Conservation (phyloP, 139 green algal genomes). For the Marvania coccoides region DNA sequence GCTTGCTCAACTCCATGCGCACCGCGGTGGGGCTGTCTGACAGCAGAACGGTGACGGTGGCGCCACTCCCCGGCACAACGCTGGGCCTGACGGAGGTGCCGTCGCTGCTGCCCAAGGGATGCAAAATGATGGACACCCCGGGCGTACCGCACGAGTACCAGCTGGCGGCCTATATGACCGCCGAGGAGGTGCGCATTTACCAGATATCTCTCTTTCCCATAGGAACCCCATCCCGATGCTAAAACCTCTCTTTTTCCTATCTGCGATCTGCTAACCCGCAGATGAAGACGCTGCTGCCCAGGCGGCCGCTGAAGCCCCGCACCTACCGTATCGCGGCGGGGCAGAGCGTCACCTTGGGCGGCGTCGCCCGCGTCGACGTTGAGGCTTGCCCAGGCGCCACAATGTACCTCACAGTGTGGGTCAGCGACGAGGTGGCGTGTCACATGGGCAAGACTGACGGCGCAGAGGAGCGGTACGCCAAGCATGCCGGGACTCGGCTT, state of each 20-base stretch:
- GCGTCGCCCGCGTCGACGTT: constrained; percentile 85
- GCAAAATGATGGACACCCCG: constrained; percentile 85
- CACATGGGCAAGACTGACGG: constrained; percentile 82
- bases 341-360: constrained; percentile 72
- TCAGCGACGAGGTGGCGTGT: constrained; percentile 54
- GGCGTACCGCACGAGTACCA: constrained; percentile 89
- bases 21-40: constrained; percentile 32
- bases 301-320: constrained; percentile 59
- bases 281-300: constrained; percentile 65
- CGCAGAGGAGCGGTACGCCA: constrained; percentile 53
- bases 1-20: constrained; percentile 89
- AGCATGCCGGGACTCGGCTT: constrained; percentile 55
- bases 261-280: too few relatives aligned
- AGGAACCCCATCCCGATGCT: too few relatives aligned
- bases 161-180: constrained; percentile 52
- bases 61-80: constrained; percentile 87
- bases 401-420: constrained; percentile 91
- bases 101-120: constrained; percentile 67
- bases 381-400: constrained; percentile 51
- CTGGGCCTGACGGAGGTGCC: constrained; percentile 75
- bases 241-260: too few relatives aligned
- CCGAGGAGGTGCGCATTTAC: constrained; percentile 68
- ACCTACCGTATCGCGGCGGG: constrained; percentile 77
- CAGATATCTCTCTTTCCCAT: too few relatives aligned
- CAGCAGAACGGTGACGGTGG: constrained; percentile 61